Evolutionary conservation across 2,329 filamentous ascomycete species (phyloP).

Genomic region (Sclerotiophoma versabilis): DNA sequence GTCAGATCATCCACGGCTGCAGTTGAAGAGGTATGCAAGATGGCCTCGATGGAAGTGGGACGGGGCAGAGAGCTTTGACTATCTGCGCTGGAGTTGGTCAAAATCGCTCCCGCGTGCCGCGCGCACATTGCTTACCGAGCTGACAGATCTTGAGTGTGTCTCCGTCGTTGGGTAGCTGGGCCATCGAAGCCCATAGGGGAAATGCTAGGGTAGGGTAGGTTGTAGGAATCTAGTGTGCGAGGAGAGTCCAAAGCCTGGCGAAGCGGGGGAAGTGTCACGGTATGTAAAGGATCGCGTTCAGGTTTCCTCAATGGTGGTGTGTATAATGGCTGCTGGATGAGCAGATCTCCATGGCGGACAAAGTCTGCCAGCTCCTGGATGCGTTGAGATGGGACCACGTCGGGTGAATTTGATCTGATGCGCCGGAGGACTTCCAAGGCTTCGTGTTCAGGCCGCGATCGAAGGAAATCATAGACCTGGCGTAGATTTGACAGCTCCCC

Average conservation of each 20-base stretch:
- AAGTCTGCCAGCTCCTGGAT: conserved; percentile 39
- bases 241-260: conserved; percentile 37
- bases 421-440: conserved; percentile 37
- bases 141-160: conserved; percentile 34
- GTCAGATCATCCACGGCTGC: conserved; percentile 10
- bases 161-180: conserved; percentile 33
- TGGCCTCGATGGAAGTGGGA: conserved; percentile 33
- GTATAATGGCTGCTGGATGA: conserved; percentile 10
- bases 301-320: neutral
- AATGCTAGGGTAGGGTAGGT: conserved; percentile 26
- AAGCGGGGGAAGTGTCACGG: conserved; percentile 38
- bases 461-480: conserved; percentile 42
- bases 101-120: conserved; percentile 21
- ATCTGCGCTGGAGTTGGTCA: conserved; percentile 43
- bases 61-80: conserved; percentile 22
- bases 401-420: conserved; percentile 31
- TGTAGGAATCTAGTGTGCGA: conserved; percentile 19
- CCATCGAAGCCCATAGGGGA: conserved; percentile 27
- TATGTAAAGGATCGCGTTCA: conserved; percentile 14
- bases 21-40: conserved; percentile 23
- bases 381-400: conserved; percentile 28
- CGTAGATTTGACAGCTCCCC: conserved; percentile 42
- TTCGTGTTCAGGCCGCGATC: conserved; percentile 39
- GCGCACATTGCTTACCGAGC: conserved; percentile 32
- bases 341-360: conserved; percentile 29